A percentile compares a stretch with the other conserved stretches of the same genome.
Evolutionary conservation across 805 yeast genomes (phyloP).

Genomic region (Saccharomyces kudriavzevii): DNA sequence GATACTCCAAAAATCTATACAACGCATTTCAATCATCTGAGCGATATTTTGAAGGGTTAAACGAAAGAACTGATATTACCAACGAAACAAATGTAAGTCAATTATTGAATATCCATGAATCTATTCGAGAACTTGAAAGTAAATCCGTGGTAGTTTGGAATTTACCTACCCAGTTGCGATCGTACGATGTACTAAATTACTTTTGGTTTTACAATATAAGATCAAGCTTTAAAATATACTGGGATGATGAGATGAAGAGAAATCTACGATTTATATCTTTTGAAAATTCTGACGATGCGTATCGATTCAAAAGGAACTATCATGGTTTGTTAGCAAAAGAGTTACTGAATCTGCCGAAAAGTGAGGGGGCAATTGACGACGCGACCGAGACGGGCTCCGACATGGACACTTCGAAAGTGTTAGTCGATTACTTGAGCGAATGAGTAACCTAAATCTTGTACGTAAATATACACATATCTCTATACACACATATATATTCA

Average conservation of each 20-base stretch:
- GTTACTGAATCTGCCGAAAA: not conserved
- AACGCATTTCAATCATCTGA: constrained; percentile 18
- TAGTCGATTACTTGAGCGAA: constrained; percentile 16
- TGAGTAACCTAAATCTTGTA: not conserved
- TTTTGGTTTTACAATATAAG: constrained; percentile 29
- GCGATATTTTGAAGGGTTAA: constrained; percentile 8
- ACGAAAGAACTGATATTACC: not conserved
- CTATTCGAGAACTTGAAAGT: constrained; percentile 11
- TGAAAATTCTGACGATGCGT: constrained; percentile 38
- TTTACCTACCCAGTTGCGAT: constrained; percentile 16
- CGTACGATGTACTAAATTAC: constrained; percentile 12
- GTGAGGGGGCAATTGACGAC: not conserved
- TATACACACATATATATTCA: constrained; percentile 24
- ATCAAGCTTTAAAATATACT: constrained; percentile 22
- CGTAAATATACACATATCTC: not conserved
- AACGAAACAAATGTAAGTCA: not conserved
- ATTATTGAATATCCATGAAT: not conserved
- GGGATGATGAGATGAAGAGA: constrained; percentile 14
- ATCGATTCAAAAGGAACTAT: constrained; percentile 42
- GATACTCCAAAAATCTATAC: constrained; percentile 9
- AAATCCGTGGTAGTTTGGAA: constrained; percentile 26
- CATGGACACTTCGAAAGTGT: constrained; percentile 9
- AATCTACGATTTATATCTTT: constrained; percentile 32
- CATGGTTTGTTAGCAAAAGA: constrained; percentile 36
- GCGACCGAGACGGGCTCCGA: not conserved